Conservation (phyloP, 371 early-diverging fungal genomes). For the Mortierella sp. region DNA sequence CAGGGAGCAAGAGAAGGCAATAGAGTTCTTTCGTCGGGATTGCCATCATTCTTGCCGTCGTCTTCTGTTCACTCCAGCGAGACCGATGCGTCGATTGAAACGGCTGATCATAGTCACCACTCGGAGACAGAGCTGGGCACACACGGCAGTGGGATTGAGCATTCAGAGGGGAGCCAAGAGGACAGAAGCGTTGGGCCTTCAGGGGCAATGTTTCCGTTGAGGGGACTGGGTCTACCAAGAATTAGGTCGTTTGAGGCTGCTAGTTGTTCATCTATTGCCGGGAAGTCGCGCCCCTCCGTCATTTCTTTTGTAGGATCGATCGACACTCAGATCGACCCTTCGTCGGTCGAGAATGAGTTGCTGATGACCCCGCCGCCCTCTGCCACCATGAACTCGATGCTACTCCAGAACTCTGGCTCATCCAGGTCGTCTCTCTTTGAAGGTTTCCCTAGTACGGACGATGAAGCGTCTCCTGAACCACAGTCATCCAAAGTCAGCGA, state of each 20-base stretch:
- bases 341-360: neutral
- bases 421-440: neutral
- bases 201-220: neutral
- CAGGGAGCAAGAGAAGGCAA: neutral
- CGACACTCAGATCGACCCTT: neutral
- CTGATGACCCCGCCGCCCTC: conserved; percentile 37
- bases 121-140: neutral
- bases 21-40: neutral
- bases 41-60: neutral
- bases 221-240: neutral
- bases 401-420: neutral
- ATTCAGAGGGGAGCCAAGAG: neutral
- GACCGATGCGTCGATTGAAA: neutral
- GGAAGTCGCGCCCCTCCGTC: neutral
- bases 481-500: neutral
- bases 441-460: neutral
- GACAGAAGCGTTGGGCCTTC: neutral
- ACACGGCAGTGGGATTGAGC: neutral
- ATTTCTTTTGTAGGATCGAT: conserved; percentile 8
- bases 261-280: neutral
- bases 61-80: neutral
- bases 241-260: neutral
- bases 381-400: conserved; percentile 20
- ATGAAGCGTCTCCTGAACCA: neutral
- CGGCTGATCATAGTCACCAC: neutral